phyloP scores from a whole-genome alignment of 352 stramenopile species.

The Globisporangium carolinianum region DNA sequence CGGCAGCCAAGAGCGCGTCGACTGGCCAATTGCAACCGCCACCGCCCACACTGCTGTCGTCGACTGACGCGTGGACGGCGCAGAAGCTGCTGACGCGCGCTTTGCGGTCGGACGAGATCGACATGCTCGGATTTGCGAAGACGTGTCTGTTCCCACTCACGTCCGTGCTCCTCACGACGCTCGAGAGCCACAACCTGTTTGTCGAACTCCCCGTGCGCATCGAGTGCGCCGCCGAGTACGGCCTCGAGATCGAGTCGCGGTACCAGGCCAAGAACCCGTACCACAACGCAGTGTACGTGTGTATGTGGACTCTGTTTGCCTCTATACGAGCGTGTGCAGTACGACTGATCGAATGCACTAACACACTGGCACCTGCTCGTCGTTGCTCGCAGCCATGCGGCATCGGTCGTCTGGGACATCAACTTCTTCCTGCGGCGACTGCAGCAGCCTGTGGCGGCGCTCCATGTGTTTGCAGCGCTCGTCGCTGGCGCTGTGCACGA shows the following conservation, averaged over 20 bases:
- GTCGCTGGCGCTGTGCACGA: constrained; percentile 90
- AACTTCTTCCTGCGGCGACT: constrained; percentile 58
- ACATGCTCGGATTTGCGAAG: constrained; percentile 42
- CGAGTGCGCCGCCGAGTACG: constrained; percentile 43
- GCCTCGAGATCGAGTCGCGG: constrained; percentile 52
- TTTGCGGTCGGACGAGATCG: constrained; percentile 31
- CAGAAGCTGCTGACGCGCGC: constrained; percentile 29
- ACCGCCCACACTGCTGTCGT: constrained; percentile 2
- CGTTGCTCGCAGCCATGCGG: constrained; percentile 36
- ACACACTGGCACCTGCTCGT: background rate
- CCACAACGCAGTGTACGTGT: constrained; percentile 64
- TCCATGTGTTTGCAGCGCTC: constrained; percentile 74
- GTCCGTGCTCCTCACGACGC: constrained; percentile 49
- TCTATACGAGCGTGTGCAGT: background rate
- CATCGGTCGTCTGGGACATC: constrained; percentile 67
- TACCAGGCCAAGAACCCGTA: constrained; percentile 75
- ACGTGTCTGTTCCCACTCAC: constrained; percentile 49
- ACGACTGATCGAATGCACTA: no score
- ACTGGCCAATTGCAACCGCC: background rate
- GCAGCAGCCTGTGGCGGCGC: constrained; percentile 22
- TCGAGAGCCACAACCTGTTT: constrained; percentile 63
- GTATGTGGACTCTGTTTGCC: background rate
- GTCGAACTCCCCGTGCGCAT: constrained; percentile 42
- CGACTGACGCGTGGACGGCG: constrained; percentile 26
- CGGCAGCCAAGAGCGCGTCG: background rate